phyloP scores from a whole-genome alignment of 441 rosid genomes.

The Euphorbia corollata region DNA sequence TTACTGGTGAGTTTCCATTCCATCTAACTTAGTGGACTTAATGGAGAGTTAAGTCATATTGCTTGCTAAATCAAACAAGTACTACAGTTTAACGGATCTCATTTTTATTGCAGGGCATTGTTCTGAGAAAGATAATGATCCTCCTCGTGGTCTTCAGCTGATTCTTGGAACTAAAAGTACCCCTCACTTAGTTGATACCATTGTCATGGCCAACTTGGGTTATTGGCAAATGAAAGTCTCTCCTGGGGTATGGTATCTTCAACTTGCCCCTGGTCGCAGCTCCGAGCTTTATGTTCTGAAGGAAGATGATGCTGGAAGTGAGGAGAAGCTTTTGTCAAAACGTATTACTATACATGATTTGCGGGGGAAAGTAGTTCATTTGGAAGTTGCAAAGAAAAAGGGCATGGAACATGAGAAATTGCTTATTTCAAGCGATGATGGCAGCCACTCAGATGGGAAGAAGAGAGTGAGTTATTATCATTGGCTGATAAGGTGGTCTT shows the following conservation, averaged over 20 bases:
- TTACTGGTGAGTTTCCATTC: conserved; percentile 66
- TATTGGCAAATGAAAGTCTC: conserved; percentile 99
- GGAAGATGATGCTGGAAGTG: conserved; percentile 48
- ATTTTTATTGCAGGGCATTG: conserved; percentile 69
- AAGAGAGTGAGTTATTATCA: conserved; percentile 39
- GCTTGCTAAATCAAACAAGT: background rate
- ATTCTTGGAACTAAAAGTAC: conserved; percentile 87
- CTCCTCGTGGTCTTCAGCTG: conserved; percentile 97
- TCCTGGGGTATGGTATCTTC: conserved; percentile 97
- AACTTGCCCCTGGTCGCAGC: conserved; percentile 98
- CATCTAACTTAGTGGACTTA: conserved; percentile 6
- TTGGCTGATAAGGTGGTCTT: conserved; percentile 15
- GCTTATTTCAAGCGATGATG: conserved; percentile 62
- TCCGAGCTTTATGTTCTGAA: conserved; percentile 71
- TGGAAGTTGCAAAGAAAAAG: conserved; percentile 82
- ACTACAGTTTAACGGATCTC: background rate
- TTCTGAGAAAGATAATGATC: conserved; percentile 91
- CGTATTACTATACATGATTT: conserved; percentile 81
- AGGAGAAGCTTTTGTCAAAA: conserved; percentile 45
- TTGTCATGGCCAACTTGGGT: conserved; percentile 99
- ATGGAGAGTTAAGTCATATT: background rate
- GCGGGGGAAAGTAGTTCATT: conserved; percentile 91
- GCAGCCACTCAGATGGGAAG: conserved; percentile 37
- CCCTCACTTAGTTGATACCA: conserved; percentile 94
- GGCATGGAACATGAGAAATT: conserved; percentile 93